Evolutionary conservation across 2,329 filamentous ascomycete genomes (phyloP), one percentile per base, ranked within the genome.

Genomic region (Coniochaeta ligniaria): DNA sequence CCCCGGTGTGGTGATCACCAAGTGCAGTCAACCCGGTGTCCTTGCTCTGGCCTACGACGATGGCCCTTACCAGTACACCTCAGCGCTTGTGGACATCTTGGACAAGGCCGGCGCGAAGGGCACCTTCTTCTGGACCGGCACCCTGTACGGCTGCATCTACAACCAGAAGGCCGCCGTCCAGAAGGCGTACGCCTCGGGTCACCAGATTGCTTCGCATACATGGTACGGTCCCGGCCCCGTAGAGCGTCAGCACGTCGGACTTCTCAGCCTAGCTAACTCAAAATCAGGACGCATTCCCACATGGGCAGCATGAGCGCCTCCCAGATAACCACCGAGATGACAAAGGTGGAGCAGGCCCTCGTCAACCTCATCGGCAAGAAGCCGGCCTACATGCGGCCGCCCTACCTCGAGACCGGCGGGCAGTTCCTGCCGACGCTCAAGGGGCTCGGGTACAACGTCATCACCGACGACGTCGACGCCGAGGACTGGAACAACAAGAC

Each of bases 381-480:
- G 70, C 79, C 79, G 7, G 72, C 75, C 11, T 81, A 81, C 72
- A 74, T 81, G 75, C 77, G 79, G 0, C 79, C 79, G 6, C 79
- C 79, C 0, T 80, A 80, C 70, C 77, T 81, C 50, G 76, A 76
- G 61, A 80, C 78, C 3, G 72, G 77, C 58, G 77, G 76, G 24
- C 68, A 74, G 61, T 74, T 80, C 47, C 70, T 80, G 56, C 67
- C 68, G 20, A 74, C 74, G 16, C 74, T 80, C 73, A 67, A 67
- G 60, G 63, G 72, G 60, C 69, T 86, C 57, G 81, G 81, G 60
- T 86, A 85, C 75, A 83, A 84, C 67, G 78, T 86, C 67, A 80
- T 83, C 66, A 86, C 83, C 66, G 78, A 85, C 67, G 81, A 87
- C 63, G 74, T 87, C 57, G 84, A 88, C 68, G 79, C 83, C 1